phyloP scores from a whole-genome alignment of 305 asterid genomes.

The Fraxinus velutina region DNA sequence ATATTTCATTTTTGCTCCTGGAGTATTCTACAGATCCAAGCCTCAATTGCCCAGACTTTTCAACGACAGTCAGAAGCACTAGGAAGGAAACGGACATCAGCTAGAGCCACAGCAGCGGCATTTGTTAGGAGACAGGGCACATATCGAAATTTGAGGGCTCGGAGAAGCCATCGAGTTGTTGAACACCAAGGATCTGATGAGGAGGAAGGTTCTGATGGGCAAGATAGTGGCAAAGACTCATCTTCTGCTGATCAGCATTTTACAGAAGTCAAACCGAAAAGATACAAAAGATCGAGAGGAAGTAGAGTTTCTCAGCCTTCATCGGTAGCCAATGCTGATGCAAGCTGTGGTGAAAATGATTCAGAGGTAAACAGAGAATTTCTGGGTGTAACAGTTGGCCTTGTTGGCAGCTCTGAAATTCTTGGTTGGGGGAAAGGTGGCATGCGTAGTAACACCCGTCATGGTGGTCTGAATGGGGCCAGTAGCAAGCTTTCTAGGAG shows the following conservation, averaged over 20 bases:
- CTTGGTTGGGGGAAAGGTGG: constrained; percentile 95
- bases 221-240: constrained; percentile 72
- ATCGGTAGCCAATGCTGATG: constrained; percentile 53
- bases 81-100: constrained; percentile 68
- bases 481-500: constrained; percentile 51
- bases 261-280: constrained; percentile 59
- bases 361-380: constrained; percentile 52
- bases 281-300: constrained; percentile 68
- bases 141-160: constrained; percentile 55
- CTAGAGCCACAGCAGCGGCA: constrained; percentile 48
- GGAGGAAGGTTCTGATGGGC: constrained; percentile 67
- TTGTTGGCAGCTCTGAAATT: constrained; percentile 58
- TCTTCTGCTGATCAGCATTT: constrained; percentile 79
- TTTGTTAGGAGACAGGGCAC: constrained; percentile 59
- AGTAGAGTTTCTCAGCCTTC: constrained; percentile 55
- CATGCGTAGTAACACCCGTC: constrained; percentile 68
- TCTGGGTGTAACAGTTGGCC: constrained; percentile 52
- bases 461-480: constrained; percentile 57
- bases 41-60: constrained; percentile 75
- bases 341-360: constrained; percentile 60
- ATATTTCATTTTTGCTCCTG: constrained; percentile 17
- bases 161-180: constrained; percentile 50
- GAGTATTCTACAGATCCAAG: constrained; percentile 62
- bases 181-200: constrained; percentile 72
- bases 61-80: constrained; percentile 87